Base-by-base conservation (phyloP, 441 rosid genomes). In the Arabidopsis lyrata region DNA sequence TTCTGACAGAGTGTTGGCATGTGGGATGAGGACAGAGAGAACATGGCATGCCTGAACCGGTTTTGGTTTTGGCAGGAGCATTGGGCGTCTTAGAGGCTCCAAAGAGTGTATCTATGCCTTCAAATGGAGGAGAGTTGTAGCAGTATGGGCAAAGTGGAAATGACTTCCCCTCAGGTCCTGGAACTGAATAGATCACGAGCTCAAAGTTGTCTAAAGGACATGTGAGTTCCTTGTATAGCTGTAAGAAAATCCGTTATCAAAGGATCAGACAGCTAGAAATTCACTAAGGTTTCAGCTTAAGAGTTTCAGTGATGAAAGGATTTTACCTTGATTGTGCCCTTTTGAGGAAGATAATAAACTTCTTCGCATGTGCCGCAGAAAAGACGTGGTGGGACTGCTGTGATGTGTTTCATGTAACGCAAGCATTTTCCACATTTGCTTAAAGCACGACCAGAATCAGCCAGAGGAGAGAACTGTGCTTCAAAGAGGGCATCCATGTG, bases 401-500 rank as follows among this genome's bases (percentile, higher is more conserved):
- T 86, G 76, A 94, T 87, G 81, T 91, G 83, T 77, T 91, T 94
- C 99, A 94, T 90, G 84, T 91, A 94, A 63, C 97, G 89, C 79
- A 90, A 80, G 82, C 95, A 94, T 83, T 94, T 94, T 75, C 97
- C 96, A 75, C 97, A 94, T 86, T 88, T 94, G 82, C 97, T 91
- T 54, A 94, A 86, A 70, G 77, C 80, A 14, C 93, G 90, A 32
- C 99, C 99, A 15, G 99, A 82, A 75, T 87, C 92, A 54, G 89
- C 88, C 66, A 90, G 87, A 34, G 90, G 92, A 50, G 99, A 94
- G 79, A 94, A 94, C 67, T 90, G 96, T 58, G 96, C 90, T 85
- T 94, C 99, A 81, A 91, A 94, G 66, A 94, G 83, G 38, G 88
- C 82, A 81, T 94, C 99, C 99, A 94, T 91, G 84, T 86, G 88